Evolutionary conservation across 164 flowering plant genomes (phyloP).

Genomic region (Aristolochia contorta): DNA sequence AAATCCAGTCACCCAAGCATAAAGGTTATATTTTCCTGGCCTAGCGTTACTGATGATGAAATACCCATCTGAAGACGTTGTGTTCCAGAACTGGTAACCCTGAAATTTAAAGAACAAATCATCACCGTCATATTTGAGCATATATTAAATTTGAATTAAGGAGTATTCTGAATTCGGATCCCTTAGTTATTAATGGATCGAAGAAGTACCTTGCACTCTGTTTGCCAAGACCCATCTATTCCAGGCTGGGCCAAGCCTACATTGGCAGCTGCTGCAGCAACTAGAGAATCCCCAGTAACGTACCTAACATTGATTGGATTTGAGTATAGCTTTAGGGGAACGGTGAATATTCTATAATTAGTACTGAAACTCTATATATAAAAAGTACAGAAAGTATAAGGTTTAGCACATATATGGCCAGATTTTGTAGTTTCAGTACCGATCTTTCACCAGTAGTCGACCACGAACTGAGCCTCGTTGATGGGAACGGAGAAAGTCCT

Average conservation of each 20-base stretch:
- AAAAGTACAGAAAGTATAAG: neutral
- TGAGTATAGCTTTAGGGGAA: no score
- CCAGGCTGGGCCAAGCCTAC: constrained; percentile 81
- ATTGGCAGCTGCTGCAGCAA: constrained; percentile 44
- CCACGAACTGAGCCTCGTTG: constrained; percentile 57
- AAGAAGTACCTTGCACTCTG: constrained; percentile 54
- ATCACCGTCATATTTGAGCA: neutral
- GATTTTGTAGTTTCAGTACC: constrained; percentile 16
- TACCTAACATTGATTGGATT: constrained; percentile 19
- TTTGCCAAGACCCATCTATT: constrained; percentile 77
- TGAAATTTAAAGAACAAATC: constrained; percentile 10
- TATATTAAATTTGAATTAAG: no score
- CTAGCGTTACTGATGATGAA: constrained; percentile 42
- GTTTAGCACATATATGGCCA: no score
- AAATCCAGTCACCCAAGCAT: constrained; percentile 66
- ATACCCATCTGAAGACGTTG: constrained; percentile 40
- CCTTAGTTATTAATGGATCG: no score
- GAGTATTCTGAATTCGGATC: neutral
- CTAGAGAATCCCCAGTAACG: constrained; percentile 16
- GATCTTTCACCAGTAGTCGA: constrained; percentile 48
- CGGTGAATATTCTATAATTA: no score
- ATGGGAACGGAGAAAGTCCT: constrained; percentile 42
- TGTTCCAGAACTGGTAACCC: constrained; percentile 84
- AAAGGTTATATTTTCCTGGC: constrained; percentile 57
- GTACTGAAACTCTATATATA: no score